Evolutionary conservation across 176 grass and related monocot species (phyloP), one percentile per base, ranked within the genome.

Genomic region (Guadua angustifolia): DNA sequence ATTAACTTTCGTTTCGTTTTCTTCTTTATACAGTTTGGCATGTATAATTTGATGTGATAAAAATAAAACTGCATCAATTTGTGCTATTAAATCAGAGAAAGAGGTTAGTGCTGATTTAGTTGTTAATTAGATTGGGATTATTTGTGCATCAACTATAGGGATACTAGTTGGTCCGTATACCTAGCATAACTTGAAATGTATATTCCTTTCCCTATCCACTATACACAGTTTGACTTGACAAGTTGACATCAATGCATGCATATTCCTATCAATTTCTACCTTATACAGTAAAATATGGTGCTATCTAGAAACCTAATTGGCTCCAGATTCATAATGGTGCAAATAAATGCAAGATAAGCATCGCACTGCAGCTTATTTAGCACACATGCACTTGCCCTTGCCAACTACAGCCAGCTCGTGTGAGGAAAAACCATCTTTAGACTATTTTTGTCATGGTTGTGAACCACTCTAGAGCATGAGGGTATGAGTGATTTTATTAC

Each of bases 331-430:
- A 80, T 69, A 38, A 55, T 81, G 64, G 7, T 26, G 21, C 47
- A 80, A 26, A 80, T 55, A 56, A 33, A 65, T 73, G 46, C 25
- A 52, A 73, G 45, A 33, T 33, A 73, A 73, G 46, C 25, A 9
- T 57, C n/a, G 53, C 9, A 57, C 19, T 57, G 21, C 55, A 57
- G 7, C 55, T 57, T n/a, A 57, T 57, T 57, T 57, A 57, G 55
- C 19, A n/a, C 55, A 57, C 18, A 57, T 22, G 55, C 55, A 57
- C 55, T n/a, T 57, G 55, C 18, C 19, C 19, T 50, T 21, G 49
- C 17, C 18, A 53, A 53, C 16, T 12, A 74, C 3, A 49, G 71
- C 29, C 18, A 56, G 9, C 50, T 74, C 12, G 18, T 55, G 72
- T 55, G 50, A 74, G 72, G 50, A 38, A 74, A 74, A 60, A 22